Base-by-base conservation (phyloP, 805 yeast species). In the Pichia heedii region DNA sequence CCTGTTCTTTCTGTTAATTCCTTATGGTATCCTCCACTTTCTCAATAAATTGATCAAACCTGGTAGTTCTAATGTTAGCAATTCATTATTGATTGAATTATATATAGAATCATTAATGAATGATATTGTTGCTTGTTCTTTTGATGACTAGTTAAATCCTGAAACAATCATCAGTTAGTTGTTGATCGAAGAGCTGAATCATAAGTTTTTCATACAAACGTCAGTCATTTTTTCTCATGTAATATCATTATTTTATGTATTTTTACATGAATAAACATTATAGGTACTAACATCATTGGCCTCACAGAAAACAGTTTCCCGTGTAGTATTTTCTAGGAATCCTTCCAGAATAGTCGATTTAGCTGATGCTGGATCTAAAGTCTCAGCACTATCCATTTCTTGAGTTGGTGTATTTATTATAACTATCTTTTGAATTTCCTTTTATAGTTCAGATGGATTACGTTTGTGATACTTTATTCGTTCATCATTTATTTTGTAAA, bases 121-220 rank as follows among this genome's bases (percentile, higher is more conserved):
- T 1, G 97, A 90, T 29, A 98, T 93, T 29, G 98, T 98, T 4
- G 99, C 99, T 69, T 93, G 99, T 63, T 93, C 99, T 68, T 98
- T 79, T 22, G 96, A 87, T 8, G 97, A 89, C 38, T 98, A 93
- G 62, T 93, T 93, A 72, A 69, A 93, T n/a, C 99, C 99, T 44
- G 89, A 77, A 38, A 93, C 77, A 44, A 93, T 76, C 54, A 93
- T 88, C 95, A 76, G 49, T 78, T 70, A 27, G 94, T 84, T 70
- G 87, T 89, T 26, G 66, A 50, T 45, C 84, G 80, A 63, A 93
- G 93, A 51, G 89, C 95, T 15, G 84, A 61, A 64, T 93, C 99
- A 66, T 93, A 93, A 69, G n/a, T 93, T 93, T 68, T 93, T 98
- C 99, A 93, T 93, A 70, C 98, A 93, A 38, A 93, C 98, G 65